Base-by-base conservation (phyloP, 805 yeast species). In the Barnettozyma vustinii region DNA sequence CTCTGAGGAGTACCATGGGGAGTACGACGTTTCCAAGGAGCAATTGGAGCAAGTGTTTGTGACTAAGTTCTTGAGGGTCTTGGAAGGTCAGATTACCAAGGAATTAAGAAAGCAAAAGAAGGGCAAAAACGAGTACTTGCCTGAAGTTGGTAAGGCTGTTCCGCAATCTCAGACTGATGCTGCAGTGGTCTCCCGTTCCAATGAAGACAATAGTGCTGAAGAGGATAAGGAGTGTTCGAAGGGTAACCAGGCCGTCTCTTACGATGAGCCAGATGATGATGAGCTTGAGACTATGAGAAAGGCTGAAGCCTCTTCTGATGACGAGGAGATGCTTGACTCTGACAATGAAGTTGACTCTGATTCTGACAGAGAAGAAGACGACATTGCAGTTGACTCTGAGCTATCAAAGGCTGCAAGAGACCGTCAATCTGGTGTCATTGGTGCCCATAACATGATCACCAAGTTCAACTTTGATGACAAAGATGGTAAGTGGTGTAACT, bases 261-360 rank as follows among this genome's bases (percentile, higher is more conserved):
- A 89, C 59, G 98, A 91, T 55, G 96, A 81, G 15, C 96, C 97
- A 32, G 98, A 91, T 69, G 97, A 91, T 54, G 98, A 89, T 27
- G 97, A 91, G 63, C 73, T 87, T 52, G 97, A 89, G 65, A 87
- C 87, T 45, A 87, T 88, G 91, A 83, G 83, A 68, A 77, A 77
- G 60, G 96, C 87, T 45, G 92, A 85, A 66, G 79, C 84, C 58
- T 81, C 91, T 37, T 81, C 83, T 50, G 89, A 81, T 54, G 94
- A 35, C 19, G 37, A 84, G 58, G 84, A 79, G 47, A 63, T 64
- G 9, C 43, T 43, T 12, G 72, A 65, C 40, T 71, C 71, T 35
- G 52, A 71, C 25, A 68, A 70, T 16, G 80, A 73, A 9, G 62
- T 63, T 27, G 79, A 73, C 21, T 62, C 67, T 15, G 77, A 72